Evolutionary conservation across 805 yeast species (phyloP).

Genomic region (Metschnikowia vanudenii): DNA sequence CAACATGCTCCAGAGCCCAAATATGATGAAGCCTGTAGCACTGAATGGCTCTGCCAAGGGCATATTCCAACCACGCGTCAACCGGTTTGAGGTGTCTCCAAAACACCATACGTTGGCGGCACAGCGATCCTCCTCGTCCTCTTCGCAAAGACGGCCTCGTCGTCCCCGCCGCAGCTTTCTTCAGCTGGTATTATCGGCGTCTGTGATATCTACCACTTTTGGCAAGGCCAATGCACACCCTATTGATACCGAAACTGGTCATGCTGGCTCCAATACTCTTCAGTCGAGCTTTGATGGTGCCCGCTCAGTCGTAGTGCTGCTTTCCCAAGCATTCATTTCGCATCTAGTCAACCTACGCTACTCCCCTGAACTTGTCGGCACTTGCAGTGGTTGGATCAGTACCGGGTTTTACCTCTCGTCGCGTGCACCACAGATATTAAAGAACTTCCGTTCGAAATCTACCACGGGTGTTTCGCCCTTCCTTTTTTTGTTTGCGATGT

Average conservation of each 20-base stretch:
- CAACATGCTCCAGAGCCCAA: constrained; percentile 38
- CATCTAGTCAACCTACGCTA: constrained; percentile 1
- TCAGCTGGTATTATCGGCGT: constrained; percentile 13
- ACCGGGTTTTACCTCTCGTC: constrained; percentile 32
- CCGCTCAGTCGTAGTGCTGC: background rate
- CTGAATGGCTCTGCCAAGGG: constrained; percentile 12
- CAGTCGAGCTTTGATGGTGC: no score
- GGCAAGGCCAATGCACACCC: constrained; percentile 15
- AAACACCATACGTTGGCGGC: background rate
- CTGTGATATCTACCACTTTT: constrained; percentile 17
- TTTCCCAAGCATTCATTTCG: background rate
- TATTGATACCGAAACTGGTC: background rate
- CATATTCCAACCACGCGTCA: constrained; percentile 17
- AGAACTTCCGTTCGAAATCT: constrained; percentile 29
- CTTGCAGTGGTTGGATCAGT: constrained; percentile 34
- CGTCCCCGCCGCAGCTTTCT: constrained; percentile 11
- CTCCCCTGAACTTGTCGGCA: constrained; percentile 23
- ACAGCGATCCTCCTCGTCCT: constrained; percentile 13
- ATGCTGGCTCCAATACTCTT: background rate
- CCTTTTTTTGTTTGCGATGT: constrained; percentile 35
- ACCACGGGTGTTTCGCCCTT: constrained; percentile 37
- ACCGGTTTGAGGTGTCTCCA: constrained; percentile 24
- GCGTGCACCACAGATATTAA: constrained; percentile 36
- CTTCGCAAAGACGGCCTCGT: constrained; percentile 2
- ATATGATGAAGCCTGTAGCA: constrained; percentile 28